Conservation (phyloP, 2,329 filamentous ascomycete species). For the Neofusicoccum sp. region DNA sequence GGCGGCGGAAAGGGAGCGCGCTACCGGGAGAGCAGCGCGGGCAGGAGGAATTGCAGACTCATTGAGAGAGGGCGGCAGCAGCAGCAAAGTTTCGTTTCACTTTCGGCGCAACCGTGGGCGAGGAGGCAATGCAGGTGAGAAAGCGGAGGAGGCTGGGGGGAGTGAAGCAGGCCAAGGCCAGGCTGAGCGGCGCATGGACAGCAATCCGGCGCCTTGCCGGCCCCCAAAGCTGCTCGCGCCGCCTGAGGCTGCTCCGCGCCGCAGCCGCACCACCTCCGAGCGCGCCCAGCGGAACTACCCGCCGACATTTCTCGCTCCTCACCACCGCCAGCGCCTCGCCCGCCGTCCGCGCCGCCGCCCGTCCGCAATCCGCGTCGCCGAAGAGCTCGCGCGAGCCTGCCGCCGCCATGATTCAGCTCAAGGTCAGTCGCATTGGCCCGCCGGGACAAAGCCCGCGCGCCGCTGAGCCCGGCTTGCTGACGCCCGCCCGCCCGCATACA, state of each 20-base stretch:
- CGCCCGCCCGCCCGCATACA: slow-evolving; percentile 37
- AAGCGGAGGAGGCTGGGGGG: slow-evolving; percentile 14
- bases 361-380: background rate
- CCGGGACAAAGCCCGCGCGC: background rate
- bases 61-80: background rate
- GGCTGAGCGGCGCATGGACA: slow-evolving; percentile 9
- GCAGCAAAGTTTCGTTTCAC: slow-evolving; percentile 9
- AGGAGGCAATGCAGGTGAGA: background rate
- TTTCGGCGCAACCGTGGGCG: slow-evolving; percentile 1
- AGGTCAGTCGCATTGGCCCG: slow-evolving; percentile 29
- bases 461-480: background rate
- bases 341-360: slow-evolving; percentile 20
- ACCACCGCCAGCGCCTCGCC: slow-evolving; percentile 20
- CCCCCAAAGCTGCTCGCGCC: background rate
- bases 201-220: slow-evolving; percentile 2
- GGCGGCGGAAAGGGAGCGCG: slow-evolving; percentile 28
- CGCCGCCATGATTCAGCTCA: slow-evolving; percentile 71
- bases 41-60: background rate
- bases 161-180: slow-evolving; percentile 10
- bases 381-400: background rate
- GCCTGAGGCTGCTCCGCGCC: slow-evolving; percentile 11
- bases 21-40: slow-evolving; percentile 18
- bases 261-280: slow-evolving; percentile 13
- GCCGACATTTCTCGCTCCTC: slow-evolving; percentile 15
- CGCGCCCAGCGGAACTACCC: slow-evolving; percentile 1